Conservation (phyloP, 2,329 filamentous ascomycete genomes). For the Dothistroma septosporum region DNA sequence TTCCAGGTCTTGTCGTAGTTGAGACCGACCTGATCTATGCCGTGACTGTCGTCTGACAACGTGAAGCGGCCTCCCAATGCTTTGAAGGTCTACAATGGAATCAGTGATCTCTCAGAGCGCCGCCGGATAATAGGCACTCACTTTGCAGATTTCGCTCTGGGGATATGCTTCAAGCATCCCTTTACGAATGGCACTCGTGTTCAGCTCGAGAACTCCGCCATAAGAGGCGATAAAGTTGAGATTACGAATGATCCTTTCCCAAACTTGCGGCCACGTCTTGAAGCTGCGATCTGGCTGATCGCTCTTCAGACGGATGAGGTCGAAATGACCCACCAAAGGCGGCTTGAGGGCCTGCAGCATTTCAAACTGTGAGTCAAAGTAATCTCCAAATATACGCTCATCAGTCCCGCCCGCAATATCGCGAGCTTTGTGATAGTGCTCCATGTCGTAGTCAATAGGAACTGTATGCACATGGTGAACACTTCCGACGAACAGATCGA, state of each 20-base stretch:
- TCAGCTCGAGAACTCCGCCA: slow-evolving; percentile 82
- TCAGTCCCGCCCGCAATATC: slow-evolving; percentile 58
- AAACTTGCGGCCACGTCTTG: slow-evolving; percentile 52
- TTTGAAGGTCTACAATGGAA: slow-evolving; percentile 59
- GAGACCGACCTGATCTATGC: slow-evolving; percentile 77
- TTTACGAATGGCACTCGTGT: slow-evolving; percentile 82
- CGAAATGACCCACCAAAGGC: slow-evolving; percentile 85
- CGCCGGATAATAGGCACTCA: slow-evolving; percentile 35
- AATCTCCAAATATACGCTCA: slow-evolving; percentile 70
- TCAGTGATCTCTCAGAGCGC: slow-evolving; percentile 19
- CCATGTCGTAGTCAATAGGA: slow-evolving; percentile 80
- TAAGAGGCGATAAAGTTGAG: slow-evolving; percentile 66
- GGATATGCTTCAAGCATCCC: slow-evolving; percentile 90
- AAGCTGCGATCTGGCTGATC: slow-evolving; percentile 59
- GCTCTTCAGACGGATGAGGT: slow-evolving; percentile 79
- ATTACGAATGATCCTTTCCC: slow-evolving; percentile 71
- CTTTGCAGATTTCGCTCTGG: slow-evolving; percentile 69
- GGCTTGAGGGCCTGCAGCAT: slow-evolving; percentile 74
- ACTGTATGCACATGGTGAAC: slow-evolving; percentile 83
- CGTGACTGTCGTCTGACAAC: slow-evolving; percentile 92
- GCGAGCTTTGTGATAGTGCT: slow-evolving; percentile 63
- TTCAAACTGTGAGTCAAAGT: slow-evolving; percentile 80
- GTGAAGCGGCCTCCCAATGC: slow-evolving; percentile 74
- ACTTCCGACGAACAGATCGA: slow-evolving; percentile 91
- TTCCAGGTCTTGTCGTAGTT: slow-evolving; percentile 57